A percentile compares a stretch with the other conserved stretches of the same genome.
Evolutionary conservation across 2,329 filamentous ascomycete species (phyloP).

Genomic region (Seiridium unicorne): DNA sequence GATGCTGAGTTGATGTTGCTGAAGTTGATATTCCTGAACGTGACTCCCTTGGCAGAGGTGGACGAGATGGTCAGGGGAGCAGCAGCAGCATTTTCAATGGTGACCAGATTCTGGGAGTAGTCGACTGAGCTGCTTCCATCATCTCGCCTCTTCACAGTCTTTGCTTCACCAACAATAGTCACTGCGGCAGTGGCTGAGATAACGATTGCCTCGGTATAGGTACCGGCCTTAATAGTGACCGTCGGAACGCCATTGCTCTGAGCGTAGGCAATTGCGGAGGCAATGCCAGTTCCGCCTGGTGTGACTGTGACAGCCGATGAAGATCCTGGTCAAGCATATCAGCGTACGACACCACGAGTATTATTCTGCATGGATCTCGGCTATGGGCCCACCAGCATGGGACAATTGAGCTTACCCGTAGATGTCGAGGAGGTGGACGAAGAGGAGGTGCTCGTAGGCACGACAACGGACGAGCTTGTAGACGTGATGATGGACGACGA

Average conservation of each 20-base stretch:
- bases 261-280: slow-evolving; percentile 40
- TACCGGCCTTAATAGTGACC: slow-evolving; percentile 41
- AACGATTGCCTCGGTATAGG: slow-evolving; percentile 40
- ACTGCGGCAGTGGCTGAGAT: slow-evolving; percentile 38
- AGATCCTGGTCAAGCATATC: not conserved
- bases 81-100: slow-evolving; percentile 23
- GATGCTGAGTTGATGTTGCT: slow-evolving; percentile 26
- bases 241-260: slow-evolving; percentile 38
- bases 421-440: not conserved
- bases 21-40: slow-evolving; percentile 38
- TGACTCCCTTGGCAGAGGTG: slow-evolving; percentile 28
- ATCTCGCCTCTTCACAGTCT: slow-evolving; percentile 4
- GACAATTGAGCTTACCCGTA: not conserved
- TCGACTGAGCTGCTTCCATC: slow-evolving; percentile 17
- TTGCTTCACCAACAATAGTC: slow-evolving; percentile 35
- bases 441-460: not conserved
- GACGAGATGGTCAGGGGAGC: slow-evolving; percentile 28
- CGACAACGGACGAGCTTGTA: not conserved
- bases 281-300: slow-evolving; percentile 40
- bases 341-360: not conserved
- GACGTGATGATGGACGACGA: not conserved
- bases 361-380: not conserved
- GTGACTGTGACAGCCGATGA: slow-evolving; percentile 38
- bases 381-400: not conserved
- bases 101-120: slow-evolving; percentile 36